Base-by-base conservation (phyloP, 2,329 filamentous ascomycete species). In the Alternaria arborescens region DNA sequence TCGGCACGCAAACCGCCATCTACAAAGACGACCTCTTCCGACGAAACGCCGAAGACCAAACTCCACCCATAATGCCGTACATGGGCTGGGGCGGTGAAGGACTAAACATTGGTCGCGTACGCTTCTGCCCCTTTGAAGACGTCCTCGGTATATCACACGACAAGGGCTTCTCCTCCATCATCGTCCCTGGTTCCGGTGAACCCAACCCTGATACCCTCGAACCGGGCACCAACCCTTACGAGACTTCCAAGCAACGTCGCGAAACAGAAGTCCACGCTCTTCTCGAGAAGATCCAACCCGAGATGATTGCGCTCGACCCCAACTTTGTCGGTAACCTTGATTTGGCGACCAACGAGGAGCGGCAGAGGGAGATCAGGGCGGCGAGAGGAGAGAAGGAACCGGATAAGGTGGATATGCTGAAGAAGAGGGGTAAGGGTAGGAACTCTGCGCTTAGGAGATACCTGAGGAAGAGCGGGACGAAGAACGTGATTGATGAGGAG, bases 401-500 rank as follows among this genome's bases (percentile, higher is more conserved):
- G 55, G 86, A 89, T 64, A 80, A 82, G 28, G 81, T 89, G 51
- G 85, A 84, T 64, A 84, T 85, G 70, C 71, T 89, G 69, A 88
- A 87, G 80, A 95, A 97, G 77, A 86, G 90, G 56, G 93, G 92
- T 18, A 85, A 94, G 59, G 95, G 95, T 55, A 93, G 94, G 85
- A 99, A 97, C 76, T 93, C 91, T 69, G 91, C 91, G 60, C 81
- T 98, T 66, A 89, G 93, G 75, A 93, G 94, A 78, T 94, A 96
- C 77, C 80, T 98, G 74, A 85, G 95, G 68, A 98, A 98, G 88
- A 94, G 95, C 82, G 89, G 92, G 46, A 90, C 90, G 74, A 92
- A 91, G 85, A 98, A 98, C 78, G 88, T 99, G 59, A 93, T 99
- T 77, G 95, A 99, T 82, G 95, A 97, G 85, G 94, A 94, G 86